Evolutionary conservation across 139 green algal species (phyloP), one percentile per base, ranked within the genome.

Genomic region (Coelastrella sp.): DNA sequence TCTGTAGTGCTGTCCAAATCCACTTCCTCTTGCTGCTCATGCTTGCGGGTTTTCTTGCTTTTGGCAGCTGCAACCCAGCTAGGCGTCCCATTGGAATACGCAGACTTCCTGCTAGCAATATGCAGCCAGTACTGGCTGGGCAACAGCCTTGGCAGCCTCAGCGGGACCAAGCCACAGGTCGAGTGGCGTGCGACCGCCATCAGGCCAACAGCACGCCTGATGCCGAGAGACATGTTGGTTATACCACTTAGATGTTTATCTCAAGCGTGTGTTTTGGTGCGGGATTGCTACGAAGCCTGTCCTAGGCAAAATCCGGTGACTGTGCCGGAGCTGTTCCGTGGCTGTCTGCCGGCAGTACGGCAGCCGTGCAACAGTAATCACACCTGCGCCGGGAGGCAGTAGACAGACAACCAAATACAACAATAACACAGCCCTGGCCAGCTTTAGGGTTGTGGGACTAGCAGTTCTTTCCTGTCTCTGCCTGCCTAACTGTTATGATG

Each of bases 1-100:
- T 84, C 73, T 3, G n/a, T 83, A 7, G 54, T 90, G 73, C 56
- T 87, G 81, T 87, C 81, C 13, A 87, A 7, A 23, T 87, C 81
- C 14, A 61, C 81, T 17, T 60, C 81, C 5, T 77, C 61, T 19
- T 64, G 3, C 61, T 86, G 64, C 61, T 68, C 7, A 54, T 77
- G 22, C 32, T 23, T 87, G 61, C 61, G 66, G 32, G 20, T 54
- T 56, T 58, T 73, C 8, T 23, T 65, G n/a, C 20, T 19, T 22
- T 75, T 86, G 20, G 58, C n/a, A 23, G 80, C 80, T 65, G 60
- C 74, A 14, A 58, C 23, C 22, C 22, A 58, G 74, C 7, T 80
- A 58, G 74, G 74, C 74, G 22, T 14, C 23, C 13, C 74, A 80
- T 80, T 19, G 16, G 5, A 32, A 10, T 32, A 32, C 8, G 7